A percentile compares a stretch with the other conserved stretches of the same genome.
These are phyloP conservation scores for Populus pruinosa DNA, from an alignment of 345 rosid species.

Conservation along the genomic window DNA sequence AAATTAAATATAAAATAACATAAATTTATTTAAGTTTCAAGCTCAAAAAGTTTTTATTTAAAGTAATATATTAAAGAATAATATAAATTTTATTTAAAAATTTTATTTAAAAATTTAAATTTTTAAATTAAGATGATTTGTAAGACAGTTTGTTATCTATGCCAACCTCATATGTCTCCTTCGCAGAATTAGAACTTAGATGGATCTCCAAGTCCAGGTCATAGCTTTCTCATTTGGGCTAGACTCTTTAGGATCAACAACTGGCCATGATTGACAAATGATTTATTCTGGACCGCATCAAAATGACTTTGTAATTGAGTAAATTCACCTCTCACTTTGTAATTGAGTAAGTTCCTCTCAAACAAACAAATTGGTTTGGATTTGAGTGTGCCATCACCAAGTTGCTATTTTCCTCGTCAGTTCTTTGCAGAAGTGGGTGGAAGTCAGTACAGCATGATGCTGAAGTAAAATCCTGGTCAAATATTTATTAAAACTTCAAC, in stretches of 20 bases:
- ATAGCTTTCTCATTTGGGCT: constrained; percentile 39
- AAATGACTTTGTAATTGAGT: constrained; percentile 31
- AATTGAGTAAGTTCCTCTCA: constrained; percentile 36
- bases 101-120: too few relatives aligned
- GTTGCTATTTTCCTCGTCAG: constrained; percentile 38
- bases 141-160: constrained; percentile 9
- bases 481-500: constrained; percentile 38
- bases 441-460: constrained; percentile 56
- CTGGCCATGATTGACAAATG: constrained; percentile 25
- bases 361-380: constrained; percentile 28
- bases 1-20: too few relatives aligned
- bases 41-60: too few relatives aligned
- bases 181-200: constrained; percentile 56
- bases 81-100: too few relatives aligned
- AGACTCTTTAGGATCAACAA: constrained; percentile 22
- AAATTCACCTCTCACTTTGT: constrained; percentile 33
- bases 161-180: constrained; percentile 32
- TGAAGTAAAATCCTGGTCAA: constrained; percentile 41
- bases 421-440: constrained; percentile 74
- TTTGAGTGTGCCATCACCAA: constrained; percentile 24
- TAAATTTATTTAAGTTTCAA: too few relatives aligned
- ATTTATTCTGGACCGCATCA: constrained; percentile 32
- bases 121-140: too few relatives aligned
- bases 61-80: too few relatives aligned
- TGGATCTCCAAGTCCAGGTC: constrained; percentile 70